Evolutionary conservation across 129 eudicot species (phyloP).

Genomic region (Centrapalus pauciflorus): DNA sequence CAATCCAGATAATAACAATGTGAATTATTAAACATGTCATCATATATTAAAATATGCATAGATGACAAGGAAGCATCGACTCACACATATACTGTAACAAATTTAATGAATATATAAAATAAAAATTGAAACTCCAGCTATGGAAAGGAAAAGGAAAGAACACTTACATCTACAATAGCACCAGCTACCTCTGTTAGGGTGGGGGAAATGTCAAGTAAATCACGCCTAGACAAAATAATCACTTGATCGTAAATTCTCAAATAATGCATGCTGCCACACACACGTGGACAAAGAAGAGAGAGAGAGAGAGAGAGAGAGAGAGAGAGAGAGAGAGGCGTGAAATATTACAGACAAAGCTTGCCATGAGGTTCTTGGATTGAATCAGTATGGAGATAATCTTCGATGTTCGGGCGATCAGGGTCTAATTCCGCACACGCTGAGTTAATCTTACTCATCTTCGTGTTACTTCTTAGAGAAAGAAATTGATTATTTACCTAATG

Average conservation of each 20-base stretch:
- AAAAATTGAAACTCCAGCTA: too few species aligned
- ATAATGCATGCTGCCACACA: not conserved
- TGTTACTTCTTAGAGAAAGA: not conserved
- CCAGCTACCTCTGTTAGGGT: slow-evolving; percentile 90
- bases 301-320: slow-evolving; percentile 8
- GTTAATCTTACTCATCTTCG: slow-evolving; percentile 27
- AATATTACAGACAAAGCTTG: slow-evolving; percentile 59
- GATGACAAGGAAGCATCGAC: too few species aligned
- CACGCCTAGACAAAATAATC: slow-evolving; percentile 45
- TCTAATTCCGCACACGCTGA: slow-evolving; percentile 64
- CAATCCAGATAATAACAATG: too few species aligned
- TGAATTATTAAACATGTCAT: too few species aligned
- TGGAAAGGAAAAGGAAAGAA: not conserved
- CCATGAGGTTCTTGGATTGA: slow-evolving; percentile 62
- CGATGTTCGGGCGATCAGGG: slow-evolving; percentile 80
- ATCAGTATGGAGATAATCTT: slow-evolving; percentile 72
- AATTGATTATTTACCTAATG: too few species aligned
- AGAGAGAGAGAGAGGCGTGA: not conserved
- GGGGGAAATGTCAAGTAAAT: slow-evolving; percentile 92
- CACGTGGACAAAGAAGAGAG: too few species aligned
- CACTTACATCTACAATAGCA: slow-evolving; percentile 80
- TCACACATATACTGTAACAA: too few species aligned
- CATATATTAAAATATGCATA: too few species aligned
- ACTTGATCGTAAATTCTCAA: not conserved
- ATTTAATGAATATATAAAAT: too few species aligned